A percentile compares a stretch with the other conserved stretches of the same genome.
phyloP scores from a whole-genome alignment of 306 rosid species.

The Dryas alaskensis region DNA sequence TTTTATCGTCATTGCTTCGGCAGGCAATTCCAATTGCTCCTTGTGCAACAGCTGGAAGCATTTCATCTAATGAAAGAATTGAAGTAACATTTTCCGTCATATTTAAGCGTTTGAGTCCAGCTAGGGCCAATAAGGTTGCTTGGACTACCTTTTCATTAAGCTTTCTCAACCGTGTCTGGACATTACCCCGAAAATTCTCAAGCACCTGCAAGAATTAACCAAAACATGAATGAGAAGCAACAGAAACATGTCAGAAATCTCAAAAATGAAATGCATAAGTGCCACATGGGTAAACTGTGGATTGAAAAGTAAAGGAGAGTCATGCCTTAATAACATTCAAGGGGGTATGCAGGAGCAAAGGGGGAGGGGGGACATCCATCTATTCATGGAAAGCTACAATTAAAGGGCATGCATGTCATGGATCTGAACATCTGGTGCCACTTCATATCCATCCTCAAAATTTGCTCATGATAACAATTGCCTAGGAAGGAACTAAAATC shows the following conservation, averaged over 20 bases:
- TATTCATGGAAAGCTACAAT: not conserved
- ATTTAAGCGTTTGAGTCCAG: constrained; percentile 81
- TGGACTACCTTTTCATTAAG: constrained; percentile 83
- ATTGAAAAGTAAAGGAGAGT: not conserved
- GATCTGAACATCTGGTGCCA: not conserved
- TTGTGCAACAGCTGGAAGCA: constrained; percentile 76
- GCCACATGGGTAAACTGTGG: not conserved
- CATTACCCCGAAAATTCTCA: constrained; percentile 96
- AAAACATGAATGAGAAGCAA: constrained; percentile 5
- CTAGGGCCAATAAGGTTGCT: constrained; percentile 92
- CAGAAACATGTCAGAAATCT: not conserved
- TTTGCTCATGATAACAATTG: not conserved
- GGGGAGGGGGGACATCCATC: not conserved
- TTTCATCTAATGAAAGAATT: constrained; percentile 49
- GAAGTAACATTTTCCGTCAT: constrained; percentile 59
- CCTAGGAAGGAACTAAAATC: not conserved
- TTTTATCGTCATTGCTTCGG: constrained; percentile 57
- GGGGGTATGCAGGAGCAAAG: not conserved
- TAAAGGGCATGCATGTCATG: not conserved
- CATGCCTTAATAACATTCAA: not conserved
- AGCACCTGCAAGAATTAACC: constrained; percentile 54
- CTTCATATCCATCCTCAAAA: not conserved
- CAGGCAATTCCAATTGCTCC: constrained; percentile 69
- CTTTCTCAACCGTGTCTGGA: constrained; percentile 81
- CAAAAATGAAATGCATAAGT: not conserved